These are phyloP conservation scores for Mycena sp. DNA, from an alignment of 1,284 basidiomycete species.

Conservation along the genomic window DNA sequence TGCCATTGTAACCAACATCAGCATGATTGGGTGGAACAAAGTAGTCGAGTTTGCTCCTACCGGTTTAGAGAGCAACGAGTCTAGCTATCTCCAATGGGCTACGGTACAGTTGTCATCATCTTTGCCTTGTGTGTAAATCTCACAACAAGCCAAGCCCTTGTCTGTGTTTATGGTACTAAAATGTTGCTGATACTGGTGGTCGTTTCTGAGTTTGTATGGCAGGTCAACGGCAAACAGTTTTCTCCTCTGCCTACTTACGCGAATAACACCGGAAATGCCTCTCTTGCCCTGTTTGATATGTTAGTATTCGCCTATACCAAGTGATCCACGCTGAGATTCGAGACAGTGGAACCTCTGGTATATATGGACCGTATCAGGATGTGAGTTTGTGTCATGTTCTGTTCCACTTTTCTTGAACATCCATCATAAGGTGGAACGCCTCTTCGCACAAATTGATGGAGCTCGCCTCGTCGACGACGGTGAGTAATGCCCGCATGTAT, in stretches of 20 bases:
- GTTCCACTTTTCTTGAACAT: neutral
- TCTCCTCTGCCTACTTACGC: conserved; percentile 75
- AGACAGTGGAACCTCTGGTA: conserved; percentile 76
- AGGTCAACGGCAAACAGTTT: conserved; percentile 72
- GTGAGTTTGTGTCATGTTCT: conserved; percentile 49
- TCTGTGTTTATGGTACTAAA: conserved; percentile 62
- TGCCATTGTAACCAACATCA: conserved; percentile 68
- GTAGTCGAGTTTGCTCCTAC: conserved; percentile 79
- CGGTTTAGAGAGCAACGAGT: conserved; percentile 59
- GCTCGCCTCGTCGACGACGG: conserved; percentile 73
- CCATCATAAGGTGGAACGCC: conserved; percentile 66
- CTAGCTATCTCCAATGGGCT: conserved; percentile 86
- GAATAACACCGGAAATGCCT: conserved; percentile 59
- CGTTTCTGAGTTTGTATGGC: conserved; percentile 14
- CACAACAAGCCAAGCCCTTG: conserved; percentile 50
- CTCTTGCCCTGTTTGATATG: conserved; percentile 83
- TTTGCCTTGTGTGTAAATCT: neutral
- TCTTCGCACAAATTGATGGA: conserved; percentile 72
- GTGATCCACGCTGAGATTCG: conserved; percentile 7
- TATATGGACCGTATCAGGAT: conserved; percentile 86
- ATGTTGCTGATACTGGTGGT: neutral
- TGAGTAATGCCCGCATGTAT: conserved; percentile 43
- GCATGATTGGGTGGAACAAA: conserved; percentile 73
- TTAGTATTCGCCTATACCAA: conserved; percentile 46
- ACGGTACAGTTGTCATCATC: conserved; percentile 43